Conservation (phyloP, 768 basidiomycete genomes). For the Boletus insuetus region DNA sequence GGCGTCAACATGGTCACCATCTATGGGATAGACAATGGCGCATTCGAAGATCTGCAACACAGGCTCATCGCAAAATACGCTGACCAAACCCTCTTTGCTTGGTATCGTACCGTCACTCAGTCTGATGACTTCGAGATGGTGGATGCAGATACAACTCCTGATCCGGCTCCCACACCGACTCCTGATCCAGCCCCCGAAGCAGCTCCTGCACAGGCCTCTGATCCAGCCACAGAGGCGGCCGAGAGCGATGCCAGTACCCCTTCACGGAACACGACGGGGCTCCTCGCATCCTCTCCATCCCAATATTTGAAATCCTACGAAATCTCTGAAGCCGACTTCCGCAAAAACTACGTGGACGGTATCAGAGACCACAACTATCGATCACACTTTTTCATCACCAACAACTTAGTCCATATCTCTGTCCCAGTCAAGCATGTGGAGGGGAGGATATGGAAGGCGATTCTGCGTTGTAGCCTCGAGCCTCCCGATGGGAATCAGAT, state of each 20-base stretch:
- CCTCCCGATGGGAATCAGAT: slow-evolving; percentile 1
- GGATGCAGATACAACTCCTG: neutral
- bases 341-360: slow-evolving; percentile 15
- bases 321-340: slow-evolving; percentile 19
- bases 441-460: slow-evolving; percentile 17
- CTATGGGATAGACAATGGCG: slow-evolving; percentile 26
- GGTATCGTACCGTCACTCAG: slow-evolving; percentile 12
- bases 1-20: slow-evolving; percentile 14
- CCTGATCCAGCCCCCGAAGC: neutral
- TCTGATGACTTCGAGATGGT: slow-evolving; percentile 13
- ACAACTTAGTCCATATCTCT: slow-evolving; percentile 21
- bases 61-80: slow-evolving; percentile 17
- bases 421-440: slow-evolving; percentile 18
- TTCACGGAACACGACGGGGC: slow-evolving; percentile 15
- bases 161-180: neutral
- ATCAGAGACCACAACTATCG: slow-evolving; percentile 13
- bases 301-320: slow-evolving; percentile 20
- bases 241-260: neutral
- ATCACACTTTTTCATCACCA: slow-evolving; percentile 16
- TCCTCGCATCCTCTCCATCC: slow-evolving; percentile 24
- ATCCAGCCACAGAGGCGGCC: neutral
- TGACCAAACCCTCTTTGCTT: slow-evolving; percentile 30
- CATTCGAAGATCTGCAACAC: slow-evolving; percentile 27
- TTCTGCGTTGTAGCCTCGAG: slow-evolving; percentile 25
- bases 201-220: neutral